Base-by-base conservation (phyloP, 2,329 filamentous ascomycete genomes). In the Cercospora sp. region DNA sequence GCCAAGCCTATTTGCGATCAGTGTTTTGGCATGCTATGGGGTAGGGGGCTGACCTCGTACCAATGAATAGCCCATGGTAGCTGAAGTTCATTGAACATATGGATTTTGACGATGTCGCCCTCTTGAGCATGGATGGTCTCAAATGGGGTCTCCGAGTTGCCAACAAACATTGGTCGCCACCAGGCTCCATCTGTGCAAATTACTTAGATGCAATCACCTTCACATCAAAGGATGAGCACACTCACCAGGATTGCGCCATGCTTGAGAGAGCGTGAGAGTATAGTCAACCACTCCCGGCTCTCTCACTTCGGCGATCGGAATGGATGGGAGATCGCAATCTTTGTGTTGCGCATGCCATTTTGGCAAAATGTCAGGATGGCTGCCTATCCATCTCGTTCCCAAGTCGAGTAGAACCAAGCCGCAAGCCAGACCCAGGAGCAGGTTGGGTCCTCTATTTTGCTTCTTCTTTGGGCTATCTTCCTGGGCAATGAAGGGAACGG, bases 91-190 rank as follows among this genome's bases (percentile, higher is more conserved):
- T 72, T 72, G 55, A 66, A 64, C 30, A 69, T 70, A 31, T 70
- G 64, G 16, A 72, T 63, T 9, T 67, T 60, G n/a, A 72, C 60
- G n/a, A 66, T 36, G 64, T 72, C 70, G 53, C 70, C 70, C 61
- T 72, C 70, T 13, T 57, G 42, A 23, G 64, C 70, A 53, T 63
- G 67, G 64, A 72, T 66, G 9, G 66, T 70, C 16, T 68, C 66
- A 26, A 68, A 68, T 18, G 70, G 70, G 1, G 68, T 64, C 55
- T 70, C 70, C 12, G 65, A 66, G 31, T 72, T 72, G 33, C 70
- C 68, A 26, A 72, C 68, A 57, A 67, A 72, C 31, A 69, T 31
- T 12, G 70, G 70, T 28, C 70, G 64, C 70, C 70, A 72, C 40
- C 63, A 64, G 12, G 64, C 68, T 33, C 68, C 70, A 45, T 72